These are phyloP conservation scores for Podochytrium sp. DNA, from an alignment of 192 early-diverging fungal species.

Conservation along the genomic window DNA sequence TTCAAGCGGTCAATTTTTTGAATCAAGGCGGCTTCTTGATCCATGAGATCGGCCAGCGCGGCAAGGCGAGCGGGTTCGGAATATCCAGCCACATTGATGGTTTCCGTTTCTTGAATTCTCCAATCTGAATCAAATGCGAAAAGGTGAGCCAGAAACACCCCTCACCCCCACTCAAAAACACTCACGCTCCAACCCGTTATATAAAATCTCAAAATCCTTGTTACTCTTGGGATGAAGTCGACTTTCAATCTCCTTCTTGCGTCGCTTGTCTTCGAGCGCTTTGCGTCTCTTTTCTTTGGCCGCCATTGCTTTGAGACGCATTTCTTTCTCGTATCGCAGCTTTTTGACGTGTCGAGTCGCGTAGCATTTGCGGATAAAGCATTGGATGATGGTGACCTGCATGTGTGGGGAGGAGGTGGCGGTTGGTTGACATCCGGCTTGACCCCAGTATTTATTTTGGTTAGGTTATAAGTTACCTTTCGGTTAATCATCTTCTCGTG, in stretches of 20 bases:
- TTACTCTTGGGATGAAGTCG: conserved; percentile 55
- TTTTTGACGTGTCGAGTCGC: conserved; percentile 41
- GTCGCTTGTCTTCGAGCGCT: conserved; percentile 51
- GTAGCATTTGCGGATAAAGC: conserved; percentile 50
- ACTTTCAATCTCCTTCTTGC: conserved; percentile 53
- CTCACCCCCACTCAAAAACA: background rate
- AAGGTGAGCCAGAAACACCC: conserved; percentile 7
- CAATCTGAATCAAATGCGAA: conserved; percentile 41
- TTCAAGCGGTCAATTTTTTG: conserved; percentile 65
- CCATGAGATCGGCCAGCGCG: conserved; percentile 59
- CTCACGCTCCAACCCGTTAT: conserved; percentile 62
- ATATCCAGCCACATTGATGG: conserved; percentile 54
- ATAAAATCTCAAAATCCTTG: conserved; percentile 65
- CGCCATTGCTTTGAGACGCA: conserved; percentile 30
- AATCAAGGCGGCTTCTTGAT: conserved; percentile 61
- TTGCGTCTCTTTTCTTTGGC: conserved; percentile 55
- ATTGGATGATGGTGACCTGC: conserved; percentile 49
- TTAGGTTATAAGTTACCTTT: conserved; percentile 41
- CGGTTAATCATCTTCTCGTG: conserved; percentile 32
- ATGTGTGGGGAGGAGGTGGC: background rate
- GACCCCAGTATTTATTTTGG: too few relatives aligned
- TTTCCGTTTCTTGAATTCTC: conserved; percentile 55
- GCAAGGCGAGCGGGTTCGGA: conserved; percentile 57
- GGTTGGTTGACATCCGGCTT: background rate
- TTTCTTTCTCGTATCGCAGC: conserved; percentile 41